Conservation (phyloP, 139 green algal species). For the Trebouxia sp. region DNA sequence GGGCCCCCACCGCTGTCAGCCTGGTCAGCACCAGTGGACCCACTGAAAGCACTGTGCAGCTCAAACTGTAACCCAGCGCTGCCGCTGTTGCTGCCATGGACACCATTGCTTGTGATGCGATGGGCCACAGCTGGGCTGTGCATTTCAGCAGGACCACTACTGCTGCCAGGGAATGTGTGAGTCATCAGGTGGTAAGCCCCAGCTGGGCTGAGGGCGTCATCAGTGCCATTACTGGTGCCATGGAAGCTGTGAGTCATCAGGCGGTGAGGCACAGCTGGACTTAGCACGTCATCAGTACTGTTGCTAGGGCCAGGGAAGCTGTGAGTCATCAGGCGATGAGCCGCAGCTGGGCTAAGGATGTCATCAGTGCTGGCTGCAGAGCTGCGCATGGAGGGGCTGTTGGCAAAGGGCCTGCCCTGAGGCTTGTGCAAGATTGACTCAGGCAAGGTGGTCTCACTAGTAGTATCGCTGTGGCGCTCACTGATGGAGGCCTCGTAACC, state of each 20-base stretch:
- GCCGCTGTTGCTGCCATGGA: no score
- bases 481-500: conserved; percentile 5
- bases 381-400: conserved; percentile 13
- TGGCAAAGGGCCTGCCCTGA: neutral
- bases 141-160: neutral
- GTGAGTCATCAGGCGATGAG: neutral
- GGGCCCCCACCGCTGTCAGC: neutral
- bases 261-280: no score
- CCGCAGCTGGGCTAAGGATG: neutral
- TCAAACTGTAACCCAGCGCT: no score
- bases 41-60: neutral
- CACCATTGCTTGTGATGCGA: no score
- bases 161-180: neutral
- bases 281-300: neutral
- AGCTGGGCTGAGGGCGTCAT: no score
- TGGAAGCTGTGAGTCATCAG: neutral
- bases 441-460: neutral
- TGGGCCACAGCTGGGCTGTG: no score
- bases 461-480: conserved; percentile 20
- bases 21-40: neutral
- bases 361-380: conserved; percentile 23
- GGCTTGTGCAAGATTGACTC: neutral
- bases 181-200: neutral
- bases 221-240: neutral
- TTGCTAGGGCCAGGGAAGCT: neutral